These are phyloP conservation scores for Rhodosporidiobolus odoratus DNA, from an alignment of 768 basidiomycete genomes.

Conservation along the genomic window DNA sequence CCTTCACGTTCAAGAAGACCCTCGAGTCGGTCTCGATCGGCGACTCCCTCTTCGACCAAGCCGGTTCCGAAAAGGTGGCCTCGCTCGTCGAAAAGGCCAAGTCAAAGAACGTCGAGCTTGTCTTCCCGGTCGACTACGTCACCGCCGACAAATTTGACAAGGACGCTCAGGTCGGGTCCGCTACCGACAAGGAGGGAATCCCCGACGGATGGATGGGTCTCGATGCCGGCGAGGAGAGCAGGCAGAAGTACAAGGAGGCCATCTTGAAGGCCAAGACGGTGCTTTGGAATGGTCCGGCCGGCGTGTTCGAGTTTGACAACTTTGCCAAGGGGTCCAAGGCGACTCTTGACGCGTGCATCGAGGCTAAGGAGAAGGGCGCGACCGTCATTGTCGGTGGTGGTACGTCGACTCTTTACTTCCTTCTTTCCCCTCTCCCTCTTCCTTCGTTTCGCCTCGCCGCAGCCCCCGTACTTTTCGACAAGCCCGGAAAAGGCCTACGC, in stretches of 20 bases:
- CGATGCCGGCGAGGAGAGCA: slow-evolving; percentile 80
- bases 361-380: slow-evolving; percentile 76
- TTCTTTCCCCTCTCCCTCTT: not conserved
- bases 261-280: slow-evolving; percentile 89
- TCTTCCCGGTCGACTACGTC: slow-evolving; percentile 91
- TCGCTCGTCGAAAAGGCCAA: slow-evolving; percentile 84
- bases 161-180: slow-evolving; percentile 71
- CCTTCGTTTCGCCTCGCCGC: not conserved
- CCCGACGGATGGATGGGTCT: slow-evolving; percentile 93
- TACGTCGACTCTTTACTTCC: slow-evolving; percentile 31
- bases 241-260: slow-evolving; percentile 67
- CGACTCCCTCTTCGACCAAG: slow-evolving; percentile 83
- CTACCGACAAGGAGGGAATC: slow-evolving; percentile 79
- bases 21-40: slow-evolving; percentile 85
- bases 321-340: slow-evolving; percentile 80
- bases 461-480: not conserved
- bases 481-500: not conserved
- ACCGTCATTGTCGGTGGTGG: slow-evolving; percentile 88
- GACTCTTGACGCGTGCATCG: slow-evolving; percentile 76
- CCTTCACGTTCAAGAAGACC: slow-evolving; percentile 97
- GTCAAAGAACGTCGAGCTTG: slow-evolving; percentile 82
- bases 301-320: slow-evolving; percentile 92
- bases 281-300: slow-evolving; percentile 89
- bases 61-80: slow-evolving; percentile 79
- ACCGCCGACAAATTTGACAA: slow-evolving; percentile 94